Base-by-base conservation (phyloP, 495 filamentous ascomycete species). In the Penicillium odoratum region DNA sequence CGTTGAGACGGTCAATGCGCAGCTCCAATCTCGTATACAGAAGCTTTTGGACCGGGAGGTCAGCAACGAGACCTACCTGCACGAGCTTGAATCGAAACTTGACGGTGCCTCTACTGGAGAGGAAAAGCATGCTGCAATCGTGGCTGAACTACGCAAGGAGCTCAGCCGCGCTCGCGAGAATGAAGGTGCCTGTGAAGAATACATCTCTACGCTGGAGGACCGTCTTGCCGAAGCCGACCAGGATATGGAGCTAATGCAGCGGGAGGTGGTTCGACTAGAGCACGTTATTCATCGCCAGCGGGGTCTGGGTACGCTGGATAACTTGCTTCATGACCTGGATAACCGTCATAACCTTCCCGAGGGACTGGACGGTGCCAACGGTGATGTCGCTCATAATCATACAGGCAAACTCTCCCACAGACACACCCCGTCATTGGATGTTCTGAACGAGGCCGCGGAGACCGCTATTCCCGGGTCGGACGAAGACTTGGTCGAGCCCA, bases 191-290 rank as follows among this genome's bases (percentile, higher is more conserved):
- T 89, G 83, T 62, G 94, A 99, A 66, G 93, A 97, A 53, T 99
- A 99, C 67, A 98, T 99, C 48, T 93, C 94, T 4, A 98, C 93
- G 3, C 78, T 99, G 34, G 94, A 99, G 72, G 94, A 98, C 71
- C 88, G 94, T 16, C 83, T 99, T 15, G 95, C 95, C 0, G 94
- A 99, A 72, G 85, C 92, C 5, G 94, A 99, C 64, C 93, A 97
- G 67, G 95, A 99, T 65, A 87, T 91, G 66, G 94, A 98, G 66
- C 70, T 96, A 55, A 96, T 98, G 93, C 91, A 97, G 73, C 88
- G 92, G 28, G 94, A 99, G 68, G 89, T 99, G 63, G 87, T 95
- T 69, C 85, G 93, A 38, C 78, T 99, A 34, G 93, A 97, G 70
- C 90, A 97, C 73, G 92, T 98, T 25, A 83, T 99, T 49, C 93